Evolutionary conservation across 179 eudicot genomes (phyloP).

Genomic region (Beta macrorhiza): DNA sequence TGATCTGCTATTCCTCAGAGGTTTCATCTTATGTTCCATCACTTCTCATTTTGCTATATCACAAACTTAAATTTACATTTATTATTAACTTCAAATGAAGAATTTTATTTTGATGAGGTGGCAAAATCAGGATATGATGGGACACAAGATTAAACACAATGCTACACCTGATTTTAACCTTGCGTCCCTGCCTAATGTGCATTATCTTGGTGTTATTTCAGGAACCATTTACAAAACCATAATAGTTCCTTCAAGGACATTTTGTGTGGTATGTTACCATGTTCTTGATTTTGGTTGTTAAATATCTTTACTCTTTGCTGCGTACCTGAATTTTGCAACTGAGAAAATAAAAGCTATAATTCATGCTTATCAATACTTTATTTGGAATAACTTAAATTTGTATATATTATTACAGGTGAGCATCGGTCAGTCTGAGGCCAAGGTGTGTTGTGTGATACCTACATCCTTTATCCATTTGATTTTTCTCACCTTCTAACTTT

Average conservation of each 20-base stretch:
- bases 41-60: not conserved
- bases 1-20: not conserved
- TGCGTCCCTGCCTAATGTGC: conserved; percentile 6
- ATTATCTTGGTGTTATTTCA: conserved; percentile 36
- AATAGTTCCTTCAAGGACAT: conserved; percentile 86
- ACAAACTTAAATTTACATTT: not conserved
- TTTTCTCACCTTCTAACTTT: not conserved
- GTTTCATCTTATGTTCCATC: not conserved
- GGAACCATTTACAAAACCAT: conserved; percentile 91
- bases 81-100: not conserved
- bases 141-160: not conserved
- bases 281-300: conserved; percentile 1
- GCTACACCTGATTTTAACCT: not conserved
- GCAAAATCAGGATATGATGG: not conserved
- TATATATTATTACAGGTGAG: conserved; percentile 61
- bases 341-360: not conserved
- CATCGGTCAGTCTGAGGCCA: conserved; percentile 92
- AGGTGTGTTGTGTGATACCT: conserved; percentile 46
- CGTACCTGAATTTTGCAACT: conserved; percentile 3
- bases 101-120: not conserved
- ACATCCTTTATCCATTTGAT: not conserved
- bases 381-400: conserved; percentile 2
- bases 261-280: conserved; percentile 69
- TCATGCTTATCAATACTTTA: not conserved
- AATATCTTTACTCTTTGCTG: conserved; percentile 5